Conservation (phyloP, 2,329 filamentous ascomycete genomes). For the Trichoderma harzianum region DNA sequence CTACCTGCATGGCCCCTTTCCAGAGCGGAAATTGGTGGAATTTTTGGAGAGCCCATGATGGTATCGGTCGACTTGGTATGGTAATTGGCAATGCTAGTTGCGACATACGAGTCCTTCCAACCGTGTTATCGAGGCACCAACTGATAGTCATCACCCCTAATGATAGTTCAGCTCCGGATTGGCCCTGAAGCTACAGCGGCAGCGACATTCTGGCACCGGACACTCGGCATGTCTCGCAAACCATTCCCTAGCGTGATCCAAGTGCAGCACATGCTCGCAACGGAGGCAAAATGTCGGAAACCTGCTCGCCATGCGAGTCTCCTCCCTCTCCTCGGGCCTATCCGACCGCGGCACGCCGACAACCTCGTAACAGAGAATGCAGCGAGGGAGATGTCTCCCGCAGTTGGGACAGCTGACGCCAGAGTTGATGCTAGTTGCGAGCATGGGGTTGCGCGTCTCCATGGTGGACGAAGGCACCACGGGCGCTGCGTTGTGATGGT, state of each 20-base stretch:
- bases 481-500: slow-evolving; percentile 29
- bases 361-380: slow-evolving; percentile 64
- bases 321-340: slow-evolving; percentile 49
- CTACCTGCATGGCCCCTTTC: background rate
- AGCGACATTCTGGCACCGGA: slow-evolving; percentile 65
- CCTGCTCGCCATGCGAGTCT: slow-evolving; percentile 49
- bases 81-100: background rate
- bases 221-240: slow-evolving; percentile 63
- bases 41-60: background rate
- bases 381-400: slow-evolving; percentile 63
- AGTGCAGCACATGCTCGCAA: slow-evolving; percentile 65
- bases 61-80: background rate
- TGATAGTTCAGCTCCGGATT: slow-evolving; percentile 58
- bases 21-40: background rate
- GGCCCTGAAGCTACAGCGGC: slow-evolving; percentile 59
- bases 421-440: slow-evolving; percentile 53
- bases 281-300: slow-evolving; percentile 68
- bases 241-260: slow-evolving; percentile 66
- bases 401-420: slow-evolving; percentile 66
- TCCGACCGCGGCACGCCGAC: slow-evolving; percentile 63
- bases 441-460: slow-evolving; percentile 52
- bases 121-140: background rate
- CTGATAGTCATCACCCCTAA: slow-evolving; percentile 16
- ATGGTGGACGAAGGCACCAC: slow-evolving; percentile 27
- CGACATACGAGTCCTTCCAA: background rate